Base-by-base conservation (phyloP, 1,284 basidiomycete genomes). In the Cutaneotrichosporon mucoides region DNA sequence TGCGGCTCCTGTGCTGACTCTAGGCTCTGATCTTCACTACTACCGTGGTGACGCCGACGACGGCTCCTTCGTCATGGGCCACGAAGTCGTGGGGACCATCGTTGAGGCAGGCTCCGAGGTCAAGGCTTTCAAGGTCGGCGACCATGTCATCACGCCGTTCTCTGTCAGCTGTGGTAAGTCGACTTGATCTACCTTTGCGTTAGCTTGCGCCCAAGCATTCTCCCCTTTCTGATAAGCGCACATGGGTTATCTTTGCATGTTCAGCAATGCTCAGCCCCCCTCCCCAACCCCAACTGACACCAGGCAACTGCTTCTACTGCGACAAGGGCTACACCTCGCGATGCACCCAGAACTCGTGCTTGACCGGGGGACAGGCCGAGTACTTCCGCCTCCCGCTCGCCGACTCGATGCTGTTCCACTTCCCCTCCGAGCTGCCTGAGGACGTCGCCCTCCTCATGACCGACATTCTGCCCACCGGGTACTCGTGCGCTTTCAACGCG, bases 121-220 rank as follows among this genome's bases (percentile, higher is more conserved):
- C 68, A 68, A 64, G 15, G 84, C 81, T 9, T 84, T 93, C 66
- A 85, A 84, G 61, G 73, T 88, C 2, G 90, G 90, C 4, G 88
- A 93, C 74, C 85, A 86, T 64, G 89, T 94, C n/a, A 85, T 94
- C 12, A 86, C 88, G 1, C 89, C 92, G 0, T 95, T 94, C 76
- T 90, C 89, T 0, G 82, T 85, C 15, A 89, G 85, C 44, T 95
- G 92, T 68, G 88, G 88, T 53, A 85, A 87, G 76, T 89, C 24
- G 24, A 24, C 24, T 24, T 24, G 24, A 24, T 24, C 24, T 24
- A 24, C 24, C 24, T 24, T 24, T 24, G 24, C 24, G 24, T 24
- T 24, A 24, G 24, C 24, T 24, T 24, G 24, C 24, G 24, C 24
- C 24, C 24, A 24, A 24, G 24, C 24, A 24, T 24, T 24, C 24